phyloP scores from a whole-genome alignment of 1,284 basidiomycete species.

The Sporisorium reilianum region DNA sequence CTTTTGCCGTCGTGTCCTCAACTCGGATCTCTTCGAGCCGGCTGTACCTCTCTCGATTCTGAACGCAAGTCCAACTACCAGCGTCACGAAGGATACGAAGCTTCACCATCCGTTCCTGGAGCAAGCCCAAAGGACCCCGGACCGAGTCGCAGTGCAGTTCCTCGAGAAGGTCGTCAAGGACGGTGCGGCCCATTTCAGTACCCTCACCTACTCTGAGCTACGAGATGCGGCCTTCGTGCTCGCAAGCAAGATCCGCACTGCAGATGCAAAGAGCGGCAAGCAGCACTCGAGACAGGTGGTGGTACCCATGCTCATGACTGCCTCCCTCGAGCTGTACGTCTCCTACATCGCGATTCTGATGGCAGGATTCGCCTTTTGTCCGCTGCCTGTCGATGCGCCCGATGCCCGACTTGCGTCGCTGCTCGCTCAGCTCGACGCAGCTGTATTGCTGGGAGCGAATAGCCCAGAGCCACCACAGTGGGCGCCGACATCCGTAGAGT shows the following conservation, averaged over 20 bases:
- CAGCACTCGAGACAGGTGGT: slow-evolving; percentile 5
- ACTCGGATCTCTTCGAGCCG: background rate
- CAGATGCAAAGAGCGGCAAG: slow-evolving; percentile 4
- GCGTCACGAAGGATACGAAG: background rate
- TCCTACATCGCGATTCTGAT: slow-evolving; percentile 21
- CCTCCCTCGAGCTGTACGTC: slow-evolving; percentile 25
- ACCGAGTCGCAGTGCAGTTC: slow-evolving; percentile 11
- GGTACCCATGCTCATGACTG: slow-evolving; percentile 20
- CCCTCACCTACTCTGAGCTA: background rate
- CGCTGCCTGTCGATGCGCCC: slow-evolving; percentile 20
- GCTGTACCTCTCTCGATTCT: background rate
- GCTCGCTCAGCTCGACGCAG: slow-evolving; percentile 9
- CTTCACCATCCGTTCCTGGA: slow-evolving; percentile 6
- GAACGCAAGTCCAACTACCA: too few species aligned
- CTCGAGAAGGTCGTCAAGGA: slow-evolving; percentile 1
- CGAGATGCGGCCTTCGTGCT: background rate
- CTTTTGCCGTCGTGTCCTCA: slow-evolving; percentile 8
- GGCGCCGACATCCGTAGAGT: slow-evolving; percentile 3
- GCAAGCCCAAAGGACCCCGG: background rate
- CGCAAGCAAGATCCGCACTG: slow-evolving; percentile 2
- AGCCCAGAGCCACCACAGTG: slow-evolving; percentile 7
- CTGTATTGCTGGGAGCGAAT: slow-evolving; percentile 7
- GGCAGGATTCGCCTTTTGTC: slow-evolving; percentile 28
- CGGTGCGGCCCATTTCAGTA: background rate
- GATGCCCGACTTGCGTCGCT: slow-evolving; percentile 4